Conservation (phyloP, 73 alveolate species). For the Tetrahymena malaccensis region DNA sequence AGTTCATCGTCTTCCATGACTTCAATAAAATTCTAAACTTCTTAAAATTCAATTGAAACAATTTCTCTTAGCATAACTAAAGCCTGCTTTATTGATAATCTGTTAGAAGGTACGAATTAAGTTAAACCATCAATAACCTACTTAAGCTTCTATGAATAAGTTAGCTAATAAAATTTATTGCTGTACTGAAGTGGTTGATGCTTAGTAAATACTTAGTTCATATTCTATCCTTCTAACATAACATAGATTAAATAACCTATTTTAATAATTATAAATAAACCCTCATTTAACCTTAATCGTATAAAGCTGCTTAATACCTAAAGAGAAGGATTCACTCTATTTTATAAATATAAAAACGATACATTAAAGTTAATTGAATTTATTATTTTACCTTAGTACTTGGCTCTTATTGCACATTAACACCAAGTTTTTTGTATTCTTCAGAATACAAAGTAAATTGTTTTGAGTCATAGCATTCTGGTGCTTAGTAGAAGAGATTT, state of each 20-base stretch:
- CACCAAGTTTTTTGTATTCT: neutral
- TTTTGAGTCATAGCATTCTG: neutral
- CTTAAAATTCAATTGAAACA: neutral
- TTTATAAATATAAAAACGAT: neutral
- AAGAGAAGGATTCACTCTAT: no score
- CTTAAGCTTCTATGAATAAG: neutral
- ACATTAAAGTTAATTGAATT: no score
- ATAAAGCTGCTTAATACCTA: no score
- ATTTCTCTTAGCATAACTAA: no score
- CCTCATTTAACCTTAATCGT: neutral
- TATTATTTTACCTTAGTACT: neutral
- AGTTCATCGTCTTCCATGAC: neutral
- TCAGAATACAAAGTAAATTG: neutral
- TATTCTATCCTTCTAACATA: no score
- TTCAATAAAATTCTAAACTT: neutral
- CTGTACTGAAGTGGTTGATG: no score
- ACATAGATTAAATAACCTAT: neutral
- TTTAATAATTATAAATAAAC: no score
- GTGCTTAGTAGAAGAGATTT: neutral
- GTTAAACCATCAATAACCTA: neutral
- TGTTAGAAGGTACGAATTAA: neutral
- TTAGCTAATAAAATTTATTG: no score
- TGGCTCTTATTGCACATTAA: neutral
- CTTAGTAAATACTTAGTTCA: no score
- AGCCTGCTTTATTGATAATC: neutral